Conservation (phyloP, 192 early-diverging fungal genomes). For the Obelidium mucronatum region DNA sequence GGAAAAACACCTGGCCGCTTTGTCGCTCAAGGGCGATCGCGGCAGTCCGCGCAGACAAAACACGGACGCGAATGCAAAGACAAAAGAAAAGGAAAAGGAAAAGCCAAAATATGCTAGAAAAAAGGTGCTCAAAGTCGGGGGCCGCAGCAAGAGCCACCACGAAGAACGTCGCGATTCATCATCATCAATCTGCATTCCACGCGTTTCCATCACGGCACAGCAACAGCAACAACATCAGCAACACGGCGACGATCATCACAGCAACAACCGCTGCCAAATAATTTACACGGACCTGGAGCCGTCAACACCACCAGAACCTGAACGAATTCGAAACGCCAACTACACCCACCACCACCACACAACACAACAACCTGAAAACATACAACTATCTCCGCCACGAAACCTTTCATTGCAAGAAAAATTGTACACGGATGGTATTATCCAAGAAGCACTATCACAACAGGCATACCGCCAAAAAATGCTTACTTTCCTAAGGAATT, state of each 20-base stretch:
- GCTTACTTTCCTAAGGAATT: neutral
- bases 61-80: neutral
- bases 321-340: too few species aligned
- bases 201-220: too few species aligned
- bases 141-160: too few species aligned
- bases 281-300: too few species aligned
- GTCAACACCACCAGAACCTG: too few species aligned
- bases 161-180: too few species aligned
- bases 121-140: neutral
- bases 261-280: too few species aligned
- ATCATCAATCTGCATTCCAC: too few species aligned
- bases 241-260: too few species aligned
- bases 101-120: slow-evolving; percentile 11
- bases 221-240: too few species aligned
- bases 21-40: neutral
- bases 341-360: neutral
- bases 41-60: neutral
- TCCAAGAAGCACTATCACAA: neutral
- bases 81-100: neutral
- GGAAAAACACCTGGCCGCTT: neutral
- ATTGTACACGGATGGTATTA: neutral
- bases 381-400: neutral
- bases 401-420: neutral
- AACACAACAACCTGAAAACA: neutral
- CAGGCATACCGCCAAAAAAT: neutral